Percentiles rank a stretch among this genome's conserved stretches.
Conservation (phyloP, 2,329 filamentous ascomycete genomes). For the Cercospora citrullina region DNA sequence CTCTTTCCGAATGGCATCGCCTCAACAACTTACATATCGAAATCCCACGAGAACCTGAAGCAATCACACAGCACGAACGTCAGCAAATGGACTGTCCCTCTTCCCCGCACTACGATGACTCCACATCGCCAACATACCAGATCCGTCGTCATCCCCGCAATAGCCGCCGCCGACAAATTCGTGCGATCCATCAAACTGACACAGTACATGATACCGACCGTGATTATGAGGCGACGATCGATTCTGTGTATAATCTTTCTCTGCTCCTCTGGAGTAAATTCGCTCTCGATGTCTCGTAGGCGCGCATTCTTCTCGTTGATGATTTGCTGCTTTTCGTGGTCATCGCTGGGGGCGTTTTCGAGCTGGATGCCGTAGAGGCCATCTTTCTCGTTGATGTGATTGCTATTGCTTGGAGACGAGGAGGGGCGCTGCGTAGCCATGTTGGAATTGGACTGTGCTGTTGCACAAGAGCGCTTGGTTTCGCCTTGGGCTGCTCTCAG, state of each 20-base stretch:
- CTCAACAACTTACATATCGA: not conserved
- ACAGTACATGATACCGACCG: conserved; percentile 40
- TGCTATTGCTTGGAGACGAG: not conserved
- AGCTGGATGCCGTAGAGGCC: conserved; percentile 10
- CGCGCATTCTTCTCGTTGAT: conserved; percentile 8
- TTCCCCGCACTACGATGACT: not conserved
- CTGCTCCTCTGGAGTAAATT: conserved; percentile 29
- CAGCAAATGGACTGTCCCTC: not conserved
- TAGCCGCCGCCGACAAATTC: conserved; percentile 70
- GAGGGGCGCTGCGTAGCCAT: not conserved
- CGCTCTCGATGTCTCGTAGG: conserved; percentile 16
- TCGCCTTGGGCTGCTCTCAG: not conserved
- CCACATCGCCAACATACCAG: conserved; percentile 22
- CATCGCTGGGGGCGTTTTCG: conserved; percentile 3
- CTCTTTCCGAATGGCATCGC: not conserved
- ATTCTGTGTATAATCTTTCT: conserved; percentile 63
- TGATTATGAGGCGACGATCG: conserved; percentile 55
- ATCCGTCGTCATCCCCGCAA: conserved; percentile 60
- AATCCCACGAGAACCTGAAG: not conserved
- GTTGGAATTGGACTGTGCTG: not conserved
- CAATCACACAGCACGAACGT: not conserved
- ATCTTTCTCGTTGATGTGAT: conserved; percentile 8
- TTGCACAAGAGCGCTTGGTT: not conserved
- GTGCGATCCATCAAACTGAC: conserved; percentile 59
- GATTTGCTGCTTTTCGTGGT: conserved; percentile 2